Base-by-base conservation (phyloP, 129 eudicot species). In the Pulicaria dysenterica region DNA sequence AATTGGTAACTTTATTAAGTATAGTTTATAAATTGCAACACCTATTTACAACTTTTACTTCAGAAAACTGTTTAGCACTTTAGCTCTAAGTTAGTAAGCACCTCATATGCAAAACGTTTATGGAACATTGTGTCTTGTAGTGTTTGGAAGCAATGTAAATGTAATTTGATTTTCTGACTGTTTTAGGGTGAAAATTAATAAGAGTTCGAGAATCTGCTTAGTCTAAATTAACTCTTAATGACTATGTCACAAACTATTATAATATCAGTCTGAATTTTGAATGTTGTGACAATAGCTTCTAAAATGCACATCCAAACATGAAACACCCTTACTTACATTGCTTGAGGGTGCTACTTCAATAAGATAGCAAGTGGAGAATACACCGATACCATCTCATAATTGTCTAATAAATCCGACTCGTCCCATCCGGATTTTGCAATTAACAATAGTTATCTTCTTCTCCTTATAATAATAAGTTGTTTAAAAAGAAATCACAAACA, bases 301-400 rank as follows among this genome's bases (percentile, higher is more conserved):
- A 12, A 5, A 58, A 36, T 8, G 36, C 16, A 36, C 17, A 58
- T 58, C 19, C 64, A n/a, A n/a, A n/a, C n/a, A n/a, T n/a, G n/a
- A 10, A 58, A 58, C 64, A 58, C 64, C 63, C 42, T 40, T 9
- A 9, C 34, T 31, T 12, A 58, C 64, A 58, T 8, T 34, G 64
- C 31, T 36, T 6, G 6, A 42, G 17, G 7, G 44, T 34, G 31
- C 64, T 58, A 34, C 17, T 58, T 2, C 11, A 31, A 58, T 9
- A 34, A 58, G 1, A 58, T 1, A 11, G 10, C 12, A 34, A 58
- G 15, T 34, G 43, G 8, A 4, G 5, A 10, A 36, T 5, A 34
- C 9, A 58, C 10, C 10, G 5, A 58, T 19, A 14, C 1, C 24
- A 37, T 24, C 61, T 34, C 11, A 24, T 58, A 34, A 10, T 36